Evolutionary conservation across 352 stramenopile species (phyloP).

Genomic region (Blastocystis sp.): DNA sequence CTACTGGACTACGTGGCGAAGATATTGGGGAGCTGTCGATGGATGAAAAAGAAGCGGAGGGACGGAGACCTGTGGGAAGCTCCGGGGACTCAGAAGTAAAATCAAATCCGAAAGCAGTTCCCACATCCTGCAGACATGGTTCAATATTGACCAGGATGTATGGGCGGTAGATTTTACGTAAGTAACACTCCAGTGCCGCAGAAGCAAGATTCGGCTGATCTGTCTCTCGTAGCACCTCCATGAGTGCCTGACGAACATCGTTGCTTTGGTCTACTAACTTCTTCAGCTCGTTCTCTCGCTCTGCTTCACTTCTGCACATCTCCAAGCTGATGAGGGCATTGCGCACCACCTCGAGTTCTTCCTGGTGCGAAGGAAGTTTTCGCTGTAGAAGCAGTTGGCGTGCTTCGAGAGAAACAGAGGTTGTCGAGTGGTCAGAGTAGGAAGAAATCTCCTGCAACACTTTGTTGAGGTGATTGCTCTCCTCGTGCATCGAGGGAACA

Average conservation of each 20-base stretch:
- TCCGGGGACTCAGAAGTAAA: slow-evolving; percentile 16
- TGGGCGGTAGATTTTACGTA: slow-evolving; percentile 75
- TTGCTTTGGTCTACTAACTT: slow-evolving; percentile 27
- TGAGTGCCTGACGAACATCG: slow-evolving; percentile 47
- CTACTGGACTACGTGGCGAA: not conserved
- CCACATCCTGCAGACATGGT: not conserved
- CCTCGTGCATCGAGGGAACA: slow-evolving; percentile 65
- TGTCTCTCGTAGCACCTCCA: slow-evolving; percentile 63
- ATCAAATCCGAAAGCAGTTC: slow-evolving; percentile 21
- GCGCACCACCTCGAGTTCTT: slow-evolving; percentile 73
- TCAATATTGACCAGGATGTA: slow-evolving; percentile 72
- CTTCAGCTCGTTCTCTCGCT: not conserved
- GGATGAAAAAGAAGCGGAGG: not conserved
- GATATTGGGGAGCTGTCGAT: not conserved
- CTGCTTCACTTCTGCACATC: not conserved
- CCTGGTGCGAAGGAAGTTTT: slow-evolving; percentile 88
- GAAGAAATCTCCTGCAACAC: slow-evolving; percentile 78
- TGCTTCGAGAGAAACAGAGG: slow-evolving; percentile 83
- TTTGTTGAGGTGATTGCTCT: slow-evolving; percentile 73
- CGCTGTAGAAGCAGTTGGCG: slow-evolving; percentile 89
- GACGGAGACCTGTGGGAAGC: slow-evolving; percentile 15
- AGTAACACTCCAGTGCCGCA: slow-evolving; percentile 75
- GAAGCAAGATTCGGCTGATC: slow-evolving; percentile 68
- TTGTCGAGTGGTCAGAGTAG: slow-evolving; percentile 80
- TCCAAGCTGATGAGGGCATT: slow-evolving; percentile 41